Conservation (phyloP, 176 grass and related monocot genomes). For the Oryza punctata region DNA sequence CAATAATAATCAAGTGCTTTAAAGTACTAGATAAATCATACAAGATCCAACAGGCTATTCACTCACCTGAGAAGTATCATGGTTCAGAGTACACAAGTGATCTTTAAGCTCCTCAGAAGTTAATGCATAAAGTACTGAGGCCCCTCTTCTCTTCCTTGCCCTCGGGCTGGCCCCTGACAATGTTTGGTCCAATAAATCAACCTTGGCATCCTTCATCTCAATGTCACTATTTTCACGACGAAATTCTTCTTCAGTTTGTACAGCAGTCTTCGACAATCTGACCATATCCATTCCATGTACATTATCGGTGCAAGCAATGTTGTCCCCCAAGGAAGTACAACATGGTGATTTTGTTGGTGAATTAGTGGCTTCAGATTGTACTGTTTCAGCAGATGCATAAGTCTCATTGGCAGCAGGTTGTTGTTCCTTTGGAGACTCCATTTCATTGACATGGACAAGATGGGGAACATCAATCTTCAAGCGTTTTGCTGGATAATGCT, state of each 20-base stretch:
- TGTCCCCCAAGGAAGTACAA: slow-evolving; percentile 30
- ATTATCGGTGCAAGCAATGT: slow-evolving; percentile 14
- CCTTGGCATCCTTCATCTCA: slow-evolving; percentile 30
- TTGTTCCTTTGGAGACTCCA: slow-evolving; percentile 28
- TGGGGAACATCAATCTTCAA: slow-evolving; percentile 39
- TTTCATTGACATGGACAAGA: slow-evolving; percentile 34
- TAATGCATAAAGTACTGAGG: slow-evolving; percentile 83
- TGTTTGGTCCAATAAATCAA: slow-evolving; percentile 33
- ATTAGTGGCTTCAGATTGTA: slow-evolving; percentile 35
- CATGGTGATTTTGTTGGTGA: slow-evolving; percentile 34
- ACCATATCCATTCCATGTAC: slow-evolving; percentile 24
- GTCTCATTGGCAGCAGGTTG: slow-evolving; percentile 30
- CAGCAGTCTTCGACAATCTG: slow-evolving; percentile 1
- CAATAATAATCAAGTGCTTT: slow-evolving; percentile 15
- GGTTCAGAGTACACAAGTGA: slow-evolving; percentile 76
- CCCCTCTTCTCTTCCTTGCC: slow-evolving; percentile 45
- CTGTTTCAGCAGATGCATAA: slow-evolving; percentile 22
- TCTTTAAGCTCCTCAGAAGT: slow-evolving; percentile 61
- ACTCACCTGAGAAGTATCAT: slow-evolving; percentile 55
- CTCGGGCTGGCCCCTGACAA: slow-evolving; percentile 15
- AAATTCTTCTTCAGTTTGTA: slow-evolving; percentile 34
- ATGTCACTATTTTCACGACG: slow-evolving; percentile 21
- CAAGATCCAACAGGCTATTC: slow-evolving; percentile 12
- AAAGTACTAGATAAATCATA: slow-evolving; percentile 4
- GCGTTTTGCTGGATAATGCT: slow-evolving; percentile 53